These are phyloP conservation scores for Wickerhamiella azymoides DNA, from an alignment of 805 yeast genomes.

Conservation along the genomic window DNA sequence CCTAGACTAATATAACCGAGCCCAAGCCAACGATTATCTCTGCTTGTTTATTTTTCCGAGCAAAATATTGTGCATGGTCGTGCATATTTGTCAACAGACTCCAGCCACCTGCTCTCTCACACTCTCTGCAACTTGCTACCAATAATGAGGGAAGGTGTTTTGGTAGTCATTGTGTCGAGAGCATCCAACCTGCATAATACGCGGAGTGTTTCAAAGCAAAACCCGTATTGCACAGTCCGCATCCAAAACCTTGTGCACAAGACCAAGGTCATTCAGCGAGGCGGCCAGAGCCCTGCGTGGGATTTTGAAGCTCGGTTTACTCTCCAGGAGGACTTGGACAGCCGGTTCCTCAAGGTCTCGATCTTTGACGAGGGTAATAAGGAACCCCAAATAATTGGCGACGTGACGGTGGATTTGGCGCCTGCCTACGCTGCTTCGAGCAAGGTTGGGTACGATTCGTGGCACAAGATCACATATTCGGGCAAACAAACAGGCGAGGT, in stretches of 20 bases:
- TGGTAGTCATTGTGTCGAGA: slow-evolving; percentile 63
- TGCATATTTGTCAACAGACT: neutral
- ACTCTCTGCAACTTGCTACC: neutral
- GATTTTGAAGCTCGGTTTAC: slow-evolving; percentile 28
- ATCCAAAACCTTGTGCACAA: slow-evolving; percentile 70
- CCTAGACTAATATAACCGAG: no score
- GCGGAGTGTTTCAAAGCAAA: slow-evolving; percentile 79
- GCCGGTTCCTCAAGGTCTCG: slow-evolving; percentile 51
- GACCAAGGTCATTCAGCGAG: slow-evolving; percentile 65
- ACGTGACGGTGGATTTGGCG: slow-evolving; percentile 61
- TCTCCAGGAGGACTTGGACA: slow-evolving; percentile 23
- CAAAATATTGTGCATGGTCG: neutral
- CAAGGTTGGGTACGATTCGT: slow-evolving; percentile 66
- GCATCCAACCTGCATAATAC: slow-evolving; percentile 81
- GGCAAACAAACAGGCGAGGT: slow-evolving; percentile 76
- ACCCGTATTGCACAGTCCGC: slow-evolving; percentile 76
- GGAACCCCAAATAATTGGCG: slow-evolving; percentile 69
- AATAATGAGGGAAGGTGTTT: slow-evolving; percentile 31
- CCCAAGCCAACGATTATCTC: no score
- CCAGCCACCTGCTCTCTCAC: neutral
- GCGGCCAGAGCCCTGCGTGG: slow-evolving; percentile 92
- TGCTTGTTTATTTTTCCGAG: neutral
- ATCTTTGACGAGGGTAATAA: slow-evolving; percentile 74
- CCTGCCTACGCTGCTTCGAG: slow-evolving; percentile 54
- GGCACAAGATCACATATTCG: slow-evolving; percentile 61